Conservation (phyloP, 2,329 filamentous ascomycete genomes). For the Herpotrichia juniperi region DNA sequence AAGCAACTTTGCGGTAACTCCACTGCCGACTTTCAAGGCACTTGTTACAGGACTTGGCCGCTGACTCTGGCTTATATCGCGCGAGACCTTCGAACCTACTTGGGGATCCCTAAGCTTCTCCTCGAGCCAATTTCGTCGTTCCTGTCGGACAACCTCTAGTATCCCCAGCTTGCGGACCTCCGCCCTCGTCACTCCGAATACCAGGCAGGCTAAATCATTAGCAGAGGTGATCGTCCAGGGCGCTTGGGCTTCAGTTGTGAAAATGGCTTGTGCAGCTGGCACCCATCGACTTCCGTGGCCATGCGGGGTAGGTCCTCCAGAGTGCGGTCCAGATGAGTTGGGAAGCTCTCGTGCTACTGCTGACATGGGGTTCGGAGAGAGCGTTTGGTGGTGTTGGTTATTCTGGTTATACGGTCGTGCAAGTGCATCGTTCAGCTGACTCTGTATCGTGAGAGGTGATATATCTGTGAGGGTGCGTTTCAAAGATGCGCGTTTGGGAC, state of each 20-base stretch:
- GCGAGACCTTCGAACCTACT: slow-evolving; percentile 49
- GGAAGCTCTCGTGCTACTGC: slow-evolving; percentile 42
- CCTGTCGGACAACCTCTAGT: slow-evolving; percentile 89
- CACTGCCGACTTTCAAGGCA: slow-evolving; percentile 71
- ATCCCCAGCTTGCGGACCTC: slow-evolving; percentile 96
- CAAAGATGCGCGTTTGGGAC: slow-evolving; percentile 64
- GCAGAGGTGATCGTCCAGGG: slow-evolving; percentile 97
- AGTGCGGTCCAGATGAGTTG: slow-evolving; percentile 39
- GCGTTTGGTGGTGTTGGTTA: slow-evolving; percentile 48
- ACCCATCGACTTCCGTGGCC: slow-evolving; percentile 89
- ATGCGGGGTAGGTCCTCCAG: slow-evolving; percentile 61
- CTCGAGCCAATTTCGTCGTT: slow-evolving; percentile 87
- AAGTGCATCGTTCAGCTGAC: slow-evolving; percentile 83
- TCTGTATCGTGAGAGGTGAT: slow-evolving; percentile 74
- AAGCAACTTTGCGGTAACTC: slow-evolving; percentile 85
- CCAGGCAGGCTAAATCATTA: slow-evolving; percentile 92
- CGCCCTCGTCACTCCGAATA: slow-evolving; percentile 98
- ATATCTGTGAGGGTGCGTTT: slow-evolving; percentile 91
- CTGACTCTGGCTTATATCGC: slow-evolving; percentile 38
- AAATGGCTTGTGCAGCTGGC: slow-evolving; percentile 92
- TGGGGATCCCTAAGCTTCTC: slow-evolving; percentile 76
- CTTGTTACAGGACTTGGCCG: slow-evolving; percentile 45
- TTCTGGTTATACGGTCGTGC: slow-evolving; percentile 79
- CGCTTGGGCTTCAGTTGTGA: slow-evolving; percentile 87
- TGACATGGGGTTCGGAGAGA: slow-evolving; percentile 55